Conservation (phyloP, 106 monocot species). For the Platanthera zijinensis region DNA sequence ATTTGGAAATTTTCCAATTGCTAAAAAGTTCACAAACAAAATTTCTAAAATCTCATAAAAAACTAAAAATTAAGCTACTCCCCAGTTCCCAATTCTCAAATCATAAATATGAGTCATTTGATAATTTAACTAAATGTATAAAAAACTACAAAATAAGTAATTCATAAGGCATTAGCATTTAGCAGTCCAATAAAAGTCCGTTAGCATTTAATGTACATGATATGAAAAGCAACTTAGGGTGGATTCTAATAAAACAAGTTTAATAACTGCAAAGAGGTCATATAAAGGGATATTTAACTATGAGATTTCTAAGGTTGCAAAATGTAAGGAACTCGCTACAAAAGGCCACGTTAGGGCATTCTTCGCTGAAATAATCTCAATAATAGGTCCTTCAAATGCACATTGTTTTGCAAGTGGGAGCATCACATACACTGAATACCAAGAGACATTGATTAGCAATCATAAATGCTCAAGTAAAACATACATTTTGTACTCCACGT, state of each 20-base stretch:
- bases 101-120: too few species aligned
- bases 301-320: not conserved
- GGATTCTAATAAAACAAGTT: not conserved
- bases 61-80: too few species aligned
- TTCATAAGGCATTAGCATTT: too few species aligned
- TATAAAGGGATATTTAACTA: not conserved
- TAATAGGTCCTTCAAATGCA: conserved; percentile 88
- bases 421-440: conserved; percentile 74
- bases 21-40: too few species aligned
- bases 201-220: not conserved
- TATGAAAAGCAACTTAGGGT: not conserved
- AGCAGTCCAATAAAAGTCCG: too few species aligned
- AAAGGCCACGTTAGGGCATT: conserved; percentile 96
- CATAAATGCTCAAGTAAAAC: not conserved
- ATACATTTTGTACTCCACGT: not conserved
- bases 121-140: too few species aligned
- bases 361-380: conserved; percentile 76
- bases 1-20: too few species aligned
- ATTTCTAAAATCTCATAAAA: too few species aligned
- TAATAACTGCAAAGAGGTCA: not conserved
- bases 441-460: not conserved
- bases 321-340: conserved; percentile 38
- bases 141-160: too few species aligned
- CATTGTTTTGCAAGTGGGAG: conserved; percentile 95
- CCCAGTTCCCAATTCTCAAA: too few species aligned